Base-by-base conservation (phyloP, 176 grass and related monocot species). In the Themeda triandra region DNA sequence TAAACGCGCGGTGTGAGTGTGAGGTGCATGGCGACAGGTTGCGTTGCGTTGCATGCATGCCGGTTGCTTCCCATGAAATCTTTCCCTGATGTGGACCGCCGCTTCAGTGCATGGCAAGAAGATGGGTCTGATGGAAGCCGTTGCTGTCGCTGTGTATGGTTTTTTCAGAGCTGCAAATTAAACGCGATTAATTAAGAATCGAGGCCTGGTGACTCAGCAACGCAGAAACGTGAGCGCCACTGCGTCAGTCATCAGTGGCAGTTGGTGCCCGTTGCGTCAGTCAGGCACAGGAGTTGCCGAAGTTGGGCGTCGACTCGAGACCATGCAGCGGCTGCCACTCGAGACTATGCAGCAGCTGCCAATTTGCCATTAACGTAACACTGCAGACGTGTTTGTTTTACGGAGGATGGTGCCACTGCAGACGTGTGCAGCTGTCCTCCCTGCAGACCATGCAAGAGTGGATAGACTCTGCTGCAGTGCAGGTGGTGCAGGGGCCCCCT, bases 11-110 rank as follows among this genome's bases (percentile, higher is more conserved):
- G 44, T 12, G 82, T 14, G 73, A 51, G 77, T 14, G 82, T 15
- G 75, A 54, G 71, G 64, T 77, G n/a, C n/a, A n/a, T 58, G 63
- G 15, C 56, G 37, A 82, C 15, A 2, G 15, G 45, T 46, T 46
- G 45, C 78, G 36, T 49, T 49, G 46, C 18, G 1, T 24, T 75
- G 72, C 78, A 69, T 76, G 82, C 78, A 77, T 70, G 79, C 17
- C 56, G 30, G 72, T 90, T 86, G 42, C 83, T 72, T 82, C 42
- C 33, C 72, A 58, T 67, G 56, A 82, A 79, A 73, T 78, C 77
- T 31, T 84, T 88, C 42, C 19, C 33, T 28, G 79, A 82, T 8
- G 56, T 41, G 23, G 72, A 82, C 70, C 6, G 66, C 79, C 65
- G 13, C 68, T 10, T 49, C 63, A 6, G 11, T 35, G 36, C 67